Base-by-base conservation (phyloP, 2,329 filamentous ascomycete genomes). In the Trichocomaceae sp. region DNA sequence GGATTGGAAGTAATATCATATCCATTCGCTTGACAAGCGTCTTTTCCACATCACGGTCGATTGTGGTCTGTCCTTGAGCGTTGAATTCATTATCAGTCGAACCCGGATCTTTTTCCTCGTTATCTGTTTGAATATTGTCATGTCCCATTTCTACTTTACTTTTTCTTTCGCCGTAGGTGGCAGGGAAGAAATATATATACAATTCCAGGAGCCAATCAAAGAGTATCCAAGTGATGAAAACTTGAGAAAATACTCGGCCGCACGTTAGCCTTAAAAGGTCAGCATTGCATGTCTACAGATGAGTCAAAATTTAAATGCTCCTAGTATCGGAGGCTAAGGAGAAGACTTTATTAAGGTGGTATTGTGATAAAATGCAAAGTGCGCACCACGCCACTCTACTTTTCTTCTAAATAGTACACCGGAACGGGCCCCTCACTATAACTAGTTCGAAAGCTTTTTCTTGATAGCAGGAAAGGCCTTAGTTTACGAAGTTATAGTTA, bases 1-100 rank as follows among this genome's bases (percentile, higher is more conserved):
- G 35, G 15, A 37, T 50, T 29, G 47, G 47, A 41, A 50, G 47
- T 41, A 50, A 9, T 41, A 50, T 41, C 35, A 50, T 39, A 41
- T 50, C 47, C 35, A 41, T 19, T n/a, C 47, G 47, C 17, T 33
- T 13, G n/a, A 50, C 47, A n/a, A 50, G 47, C 20, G 47, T n/a
- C 9, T 41, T 50, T 41, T 50, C 33, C 20, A 50, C 35, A 8
- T 5, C 9, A 15, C 20, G 33, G n/a, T 50, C 47, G 33, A 49
- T 37, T 29, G 3, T 3, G 5, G 8, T 19, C 15, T 19, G 20
- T 29, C 20, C 20, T 6, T 2, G 8, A 7, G 12, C 15, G 35
- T 50, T 41, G 35, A 7, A 17, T 2, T 31, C 6, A 20, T 50
- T 50, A 6, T 31, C 6, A 20, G 23, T 50, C 8, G 22, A 50